Conservation (phyloP, 768 basidiomycete genomes). For the Leccinum broughii region DNA sequence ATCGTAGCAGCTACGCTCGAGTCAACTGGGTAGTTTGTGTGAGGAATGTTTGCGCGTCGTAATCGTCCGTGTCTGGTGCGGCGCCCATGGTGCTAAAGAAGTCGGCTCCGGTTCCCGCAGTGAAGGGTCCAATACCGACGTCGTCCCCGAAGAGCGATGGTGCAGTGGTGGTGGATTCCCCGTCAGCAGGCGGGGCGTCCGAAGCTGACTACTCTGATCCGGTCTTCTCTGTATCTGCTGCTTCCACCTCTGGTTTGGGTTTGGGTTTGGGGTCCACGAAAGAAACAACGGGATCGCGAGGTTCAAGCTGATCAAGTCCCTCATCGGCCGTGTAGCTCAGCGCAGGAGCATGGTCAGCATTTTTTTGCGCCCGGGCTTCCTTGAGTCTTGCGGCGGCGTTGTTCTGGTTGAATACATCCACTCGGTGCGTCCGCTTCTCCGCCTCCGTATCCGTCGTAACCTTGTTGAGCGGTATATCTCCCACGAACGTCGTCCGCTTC, state of each 20-base stretch:
- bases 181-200: slow-evolving; percentile 63
- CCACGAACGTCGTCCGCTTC: too few species aligned
- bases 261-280: slow-evolving; percentile 70
- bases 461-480: too few species aligned
- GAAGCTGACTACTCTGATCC: slow-evolving; percentile 73
- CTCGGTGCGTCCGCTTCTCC: too few species aligned
- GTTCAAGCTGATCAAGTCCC: slow-evolving; percentile 45
- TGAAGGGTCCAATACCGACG: slow-evolving; percentile 53
- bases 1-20: slow-evolving; percentile 96
- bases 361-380: slow-evolving; percentile 31
- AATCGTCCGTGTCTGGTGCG: slow-evolving; percentile 42
- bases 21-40: slow-evolving; percentile 75
- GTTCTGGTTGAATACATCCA: too few species aligned
- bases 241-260: slow-evolving; percentile 31
- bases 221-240: slow-evolving; percentile 36
- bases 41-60: slow-evolving; percentile 53
- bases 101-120: slow-evolving; percentile 60
- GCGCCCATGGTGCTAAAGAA: slow-evolving; percentile 85
- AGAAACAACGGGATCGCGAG: slow-evolving; percentile 77
- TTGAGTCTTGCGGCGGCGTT: slow-evolving; percentile 63
- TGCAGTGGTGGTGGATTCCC: slow-evolving; percentile 82
- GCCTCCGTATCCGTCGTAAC: too few species aligned
- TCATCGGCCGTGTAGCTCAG: slow-evolving; percentile 38
- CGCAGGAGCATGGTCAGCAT: slow-evolving; percentile 29
- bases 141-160: slow-evolving; percentile 90